Percentiles rank a stretch among this genome's conserved stretches.
Evolutionary conservation across 352 stramenopile species (phyloP).

Genomic region (Phytopythium cucurbitacearum): DNA sequence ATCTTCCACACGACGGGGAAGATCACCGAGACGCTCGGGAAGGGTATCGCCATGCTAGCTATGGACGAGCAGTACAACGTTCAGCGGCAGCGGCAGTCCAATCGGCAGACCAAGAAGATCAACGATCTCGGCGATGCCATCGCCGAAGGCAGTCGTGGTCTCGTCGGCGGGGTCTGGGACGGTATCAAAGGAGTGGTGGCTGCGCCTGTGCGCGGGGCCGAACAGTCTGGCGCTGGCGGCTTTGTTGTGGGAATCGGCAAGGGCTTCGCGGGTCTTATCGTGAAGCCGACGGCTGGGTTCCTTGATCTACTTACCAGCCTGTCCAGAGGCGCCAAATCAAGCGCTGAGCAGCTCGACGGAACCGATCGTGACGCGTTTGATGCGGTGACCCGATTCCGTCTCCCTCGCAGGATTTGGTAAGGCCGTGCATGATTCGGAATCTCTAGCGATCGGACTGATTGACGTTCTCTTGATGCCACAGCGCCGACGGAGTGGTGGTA

Average conservation of each 20-base stretch:
- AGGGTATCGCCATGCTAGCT: constrained; percentile 77
- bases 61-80: constrained; percentile 89
- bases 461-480: constrained; percentile 14
- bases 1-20: constrained; percentile 90
- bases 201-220: constrained; percentile 69
- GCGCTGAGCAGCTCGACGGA: constrained; percentile 71
- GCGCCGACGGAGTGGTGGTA: constrained; percentile 75
- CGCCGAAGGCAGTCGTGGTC: constrained; percentile 73
- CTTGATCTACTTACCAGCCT: constrained; percentile 80
- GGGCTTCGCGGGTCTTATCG: constrained; percentile 74
- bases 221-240: constrained; percentile 67
- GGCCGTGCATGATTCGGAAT: constrained; percentile 4
- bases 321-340: constrained; percentile 77
- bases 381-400: constrained; percentile 52
- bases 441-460: neutral
- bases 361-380: constrained; percentile 35
- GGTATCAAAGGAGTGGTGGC: constrained; percentile 78
- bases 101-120: constrained; percentile 68
- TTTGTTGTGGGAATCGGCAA: constrained; percentile 86
- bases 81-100: constrained; percentile 73
- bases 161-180: constrained; percentile 78
- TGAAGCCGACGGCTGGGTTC: constrained; percentile 81
- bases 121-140: constrained; percentile 78
- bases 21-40: constrained; percentile 86
- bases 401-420: constrained; percentile 75